phyloP scores from a whole-genome alignment of 2,329 filamentous ascomycete genomes.

The Botrytis sinoallii region DNA sequence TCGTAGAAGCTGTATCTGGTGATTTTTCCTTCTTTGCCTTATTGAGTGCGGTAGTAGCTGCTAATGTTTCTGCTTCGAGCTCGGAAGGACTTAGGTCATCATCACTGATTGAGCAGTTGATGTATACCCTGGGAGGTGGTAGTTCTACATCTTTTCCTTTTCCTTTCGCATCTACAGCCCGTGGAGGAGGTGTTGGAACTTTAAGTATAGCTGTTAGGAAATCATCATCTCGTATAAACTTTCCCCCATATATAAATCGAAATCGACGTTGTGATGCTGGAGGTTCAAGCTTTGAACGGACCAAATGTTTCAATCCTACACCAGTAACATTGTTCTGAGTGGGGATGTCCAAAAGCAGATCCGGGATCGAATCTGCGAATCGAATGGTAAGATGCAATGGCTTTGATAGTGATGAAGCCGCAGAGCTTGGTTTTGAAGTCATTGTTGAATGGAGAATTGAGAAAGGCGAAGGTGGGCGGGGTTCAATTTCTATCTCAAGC shows the following conservation, averaged over 20 bases:
- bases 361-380: conserved; percentile 81
- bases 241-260: conserved; percentile 86
- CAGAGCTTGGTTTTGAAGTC: conserved; percentile 9
- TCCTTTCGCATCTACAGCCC: conserved; percentile 43
- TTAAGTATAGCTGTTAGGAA: conserved; percentile 67
- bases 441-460: neutral
- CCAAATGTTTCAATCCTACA: conserved; percentile 75
- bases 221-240: conserved; percentile 72
- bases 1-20: conserved; percentile 14
- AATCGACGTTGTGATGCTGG: conserved; percentile 66
- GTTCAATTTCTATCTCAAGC: neutral
- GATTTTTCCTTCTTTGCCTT: conserved; percentile 24
- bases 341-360: conserved; percentile 74
- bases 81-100: conserved; percentile 67
- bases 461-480: no score
- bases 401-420: neutral
- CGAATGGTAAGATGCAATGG: conserved; percentile 77
- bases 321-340: conserved; percentile 67
- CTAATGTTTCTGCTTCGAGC: conserved; percentile 61
- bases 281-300: conserved; percentile 67
- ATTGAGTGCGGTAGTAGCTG: conserved; percentile 27
- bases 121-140: conserved; percentile 62
- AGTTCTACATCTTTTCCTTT: conserved; percentile 63
- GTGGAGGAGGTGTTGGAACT: conserved; percentile 52
- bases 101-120: conserved; percentile 90